phyloP scores from a whole-genome alignment of 202 grass and related monocot species.

The Sporobolus alterniflorus region DNA sequence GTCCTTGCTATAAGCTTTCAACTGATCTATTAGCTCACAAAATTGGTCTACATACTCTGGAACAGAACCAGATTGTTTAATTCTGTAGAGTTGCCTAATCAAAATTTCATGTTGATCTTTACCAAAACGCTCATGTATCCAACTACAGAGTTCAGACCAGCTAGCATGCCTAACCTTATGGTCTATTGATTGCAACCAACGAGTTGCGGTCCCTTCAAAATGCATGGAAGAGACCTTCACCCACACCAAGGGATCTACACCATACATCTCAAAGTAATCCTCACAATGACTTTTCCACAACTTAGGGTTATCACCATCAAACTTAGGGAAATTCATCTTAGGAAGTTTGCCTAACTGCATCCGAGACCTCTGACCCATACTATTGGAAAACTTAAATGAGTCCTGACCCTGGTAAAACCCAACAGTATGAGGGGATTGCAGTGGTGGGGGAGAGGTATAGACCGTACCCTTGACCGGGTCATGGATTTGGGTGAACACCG shows the following conservation, averaged over 20 bases:
- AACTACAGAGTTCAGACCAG: neutral
- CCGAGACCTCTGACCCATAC: no score
- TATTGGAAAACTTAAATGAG: no score
- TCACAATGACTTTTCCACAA: neutral
- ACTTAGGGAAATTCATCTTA: neutral
- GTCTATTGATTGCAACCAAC: neutral
- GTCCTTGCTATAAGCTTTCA: neutral
- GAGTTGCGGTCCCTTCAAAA: neutral
- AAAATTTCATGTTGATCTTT: neutral
- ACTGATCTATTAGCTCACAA: neutral
- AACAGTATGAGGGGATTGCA: no score
- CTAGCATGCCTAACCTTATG: accelerated
- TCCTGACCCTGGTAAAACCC: no score
- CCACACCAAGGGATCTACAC: neutral
- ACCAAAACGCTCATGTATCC: neutral
- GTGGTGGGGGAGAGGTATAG: no score
- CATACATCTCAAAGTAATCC: conserved; percentile 45
- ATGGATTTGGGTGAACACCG: no score
- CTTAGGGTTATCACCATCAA: neutral
- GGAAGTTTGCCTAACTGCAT: neutral
- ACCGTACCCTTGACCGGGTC: no score
- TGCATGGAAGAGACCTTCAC: neutral
- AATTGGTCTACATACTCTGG: neutral
- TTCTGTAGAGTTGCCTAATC: neutral
- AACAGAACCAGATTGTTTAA: neutral